These are phyloP conservation scores for Glarea lozoyensis DNA, from an alignment of 495 filamentous ascomycete genomes.

Conservation along the genomic window DNA sequence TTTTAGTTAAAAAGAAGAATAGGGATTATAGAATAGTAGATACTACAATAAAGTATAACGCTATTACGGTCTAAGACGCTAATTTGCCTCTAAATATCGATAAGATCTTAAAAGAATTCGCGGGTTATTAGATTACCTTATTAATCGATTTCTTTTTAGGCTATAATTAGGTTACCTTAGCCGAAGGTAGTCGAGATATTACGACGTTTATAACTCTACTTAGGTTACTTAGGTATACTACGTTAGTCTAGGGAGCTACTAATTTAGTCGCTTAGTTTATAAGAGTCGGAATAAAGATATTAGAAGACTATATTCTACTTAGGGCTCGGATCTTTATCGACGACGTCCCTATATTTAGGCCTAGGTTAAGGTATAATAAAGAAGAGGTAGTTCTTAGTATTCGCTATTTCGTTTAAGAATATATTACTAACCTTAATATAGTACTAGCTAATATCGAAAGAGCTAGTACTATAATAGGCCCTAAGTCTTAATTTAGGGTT, in stretches of 20 bases:
- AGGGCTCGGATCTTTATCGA: not conserved
- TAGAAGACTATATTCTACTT: not conserved
- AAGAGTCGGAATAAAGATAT: not conserved
- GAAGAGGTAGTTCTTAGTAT: conserved; percentile 2
- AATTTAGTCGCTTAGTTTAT: conserved; percentile 1
- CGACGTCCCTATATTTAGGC: not conserved
- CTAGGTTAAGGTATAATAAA: not conserved
- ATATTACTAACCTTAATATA: not conserved
- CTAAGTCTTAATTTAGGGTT: not conserved
- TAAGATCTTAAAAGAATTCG: not conserved
- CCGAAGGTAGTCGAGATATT: not conserved
- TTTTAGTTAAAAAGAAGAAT: conserved; percentile 1
- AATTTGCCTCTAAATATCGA: not conserved
- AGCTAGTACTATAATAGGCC: not conserved
- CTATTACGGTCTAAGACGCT: not conserved
- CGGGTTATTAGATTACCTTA: not conserved
- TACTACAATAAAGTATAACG: not conserved
- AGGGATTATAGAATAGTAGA: not conserved
- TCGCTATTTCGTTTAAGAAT: not conserved
- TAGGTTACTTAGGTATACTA: not conserved
- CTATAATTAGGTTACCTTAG: conserved; percentile 19
- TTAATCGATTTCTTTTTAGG: not conserved
- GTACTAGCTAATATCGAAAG: not conserved
- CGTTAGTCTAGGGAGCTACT: not conserved
- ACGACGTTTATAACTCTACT: not conserved